Evolutionary conservation across 495 filamentous ascomycete genomes (phyloP), one percentile per base, ranked within the genome.

Genomic region (Astrothelium macrocarpum): DNA sequence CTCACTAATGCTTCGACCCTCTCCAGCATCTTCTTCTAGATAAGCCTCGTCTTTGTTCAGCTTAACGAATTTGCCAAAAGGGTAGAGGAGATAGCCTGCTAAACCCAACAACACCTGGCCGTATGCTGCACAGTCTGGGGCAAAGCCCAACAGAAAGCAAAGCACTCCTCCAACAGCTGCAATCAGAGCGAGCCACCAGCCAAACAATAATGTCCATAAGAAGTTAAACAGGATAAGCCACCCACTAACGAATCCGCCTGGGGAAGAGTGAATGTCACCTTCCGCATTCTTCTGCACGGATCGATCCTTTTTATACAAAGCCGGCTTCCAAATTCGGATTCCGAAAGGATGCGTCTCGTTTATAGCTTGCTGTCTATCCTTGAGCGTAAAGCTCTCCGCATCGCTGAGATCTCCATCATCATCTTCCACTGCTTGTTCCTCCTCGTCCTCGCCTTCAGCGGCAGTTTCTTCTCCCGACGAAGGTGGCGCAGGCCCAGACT

Each of bases 271-370:
- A 65, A 99, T 97, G 77, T 99, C 94, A 7, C 88, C 91, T 75
- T 99, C 94, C 2, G 93, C 94, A 39, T 85, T 95, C 77, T 94
- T 93, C 69, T 97, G 90, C 18, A 99, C 94, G 9, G 95, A 97
- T 63, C 94, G 85, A 68, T 86, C 86, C 73, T 99, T 99, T 79
- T 97, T 97, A 81, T 99, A 99, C 43, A 99, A 72, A 0, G 94
- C 94, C 23, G 94, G 94, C 74, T 99, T 99, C 94, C 94, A 99
- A 34, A 99, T 88, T 65, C 94, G 87, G 71, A 99, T 97, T 74
- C 94, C 94, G 68, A 99, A 99, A 0, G 94, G 94, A 78, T 99
- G 94, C 0, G 94, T 99, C 74, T 96, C 87, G 76, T 99, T 99
- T 76, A 99, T 99, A 59, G 94, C 94, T 74, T 96, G 87, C 76